Base-by-base conservation (phyloP, 2,329 filamentous ascomycete genomes). In the Metarhizium anisopliae region DNA sequence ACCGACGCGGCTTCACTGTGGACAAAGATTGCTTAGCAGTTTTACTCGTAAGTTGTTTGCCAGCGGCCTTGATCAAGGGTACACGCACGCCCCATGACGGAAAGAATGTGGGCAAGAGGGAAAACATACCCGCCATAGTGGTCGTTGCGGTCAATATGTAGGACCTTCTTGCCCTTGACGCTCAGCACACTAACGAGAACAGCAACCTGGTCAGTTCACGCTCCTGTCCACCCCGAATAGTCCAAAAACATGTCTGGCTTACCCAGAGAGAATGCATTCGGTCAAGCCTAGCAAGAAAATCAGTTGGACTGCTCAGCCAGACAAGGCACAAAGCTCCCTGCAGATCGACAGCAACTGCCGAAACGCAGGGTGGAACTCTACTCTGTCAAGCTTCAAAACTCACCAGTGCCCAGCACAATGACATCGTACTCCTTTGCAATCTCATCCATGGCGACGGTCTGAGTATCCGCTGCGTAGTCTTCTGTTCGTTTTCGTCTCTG, bases 371-470 rank as follows among this genome's bases (percentile, higher is more conserved):
- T 36, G 50, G 29, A 29, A 13, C 36, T 51, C 6, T 51, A 10
- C 13, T 51, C 14, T 6, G 50, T 51, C 50, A 38, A 20, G 50
- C 45, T 51, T 18, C 50, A 49, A 51, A 64, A 75, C 83, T 70
- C 80, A 96, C 91, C 92, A 73, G 94, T 99, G 82, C 94, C 94
- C 72, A 99, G 85, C 72, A 99, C 94, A 72, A 99, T 85, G 74
- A 96, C 90, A 83, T 99, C 94, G 83, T 99, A 99, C 77, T 96
- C 92, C 71, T 90, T 89, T 65, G 92, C 90, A 71, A 99, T 96
- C 77, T 97, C 94, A 72, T 97, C 94, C 94, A 97, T 97, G 76
- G 60, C 82, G 68, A 45, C 30, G 18, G 50, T 29, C 29, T 6
- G 36, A 16, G 54, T 50, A n/a, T 42, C 18, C 25, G 25, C 47